These are phyloP conservation scores for Hypoxylon fragiforme DNA, from an alignment of 495 filamentous ascomycete species.

Conservation along the genomic window DNA sequence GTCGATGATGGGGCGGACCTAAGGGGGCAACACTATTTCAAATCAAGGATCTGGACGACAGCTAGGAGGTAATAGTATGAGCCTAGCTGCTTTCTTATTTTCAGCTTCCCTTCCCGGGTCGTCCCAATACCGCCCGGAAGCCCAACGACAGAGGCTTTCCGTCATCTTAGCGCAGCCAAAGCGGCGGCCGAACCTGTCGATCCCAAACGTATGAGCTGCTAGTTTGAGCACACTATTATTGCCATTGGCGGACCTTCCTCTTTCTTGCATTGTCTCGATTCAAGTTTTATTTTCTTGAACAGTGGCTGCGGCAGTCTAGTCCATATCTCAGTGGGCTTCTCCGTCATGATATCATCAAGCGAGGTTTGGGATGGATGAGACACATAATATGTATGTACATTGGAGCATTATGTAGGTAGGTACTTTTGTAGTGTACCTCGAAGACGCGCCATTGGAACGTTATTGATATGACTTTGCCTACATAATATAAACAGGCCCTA, in stretches of 20 bases:
- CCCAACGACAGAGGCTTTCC: slow-evolving; percentile 10
- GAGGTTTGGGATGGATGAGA: slow-evolving; percentile 22
- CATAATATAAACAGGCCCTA: slow-evolving; percentile 24
- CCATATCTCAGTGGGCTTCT: slow-evolving; percentile 15
- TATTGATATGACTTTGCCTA: slow-evolving; percentile 10
- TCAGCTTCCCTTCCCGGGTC: slow-evolving; percentile 11
- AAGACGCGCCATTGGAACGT: slow-evolving; percentile 24
- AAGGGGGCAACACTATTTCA: no score
- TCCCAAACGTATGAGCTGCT: slow-evolving; percentile 27
- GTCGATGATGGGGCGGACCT: no score
- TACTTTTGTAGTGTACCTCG: slow-evolving; percentile 16
- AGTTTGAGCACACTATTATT: slow-evolving; percentile 16
- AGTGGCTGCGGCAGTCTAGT: slow-evolving; percentile 21
- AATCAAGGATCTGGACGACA: no score
- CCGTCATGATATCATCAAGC: slow-evolving; percentile 29
- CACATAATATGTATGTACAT: no score
- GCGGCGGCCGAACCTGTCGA: slow-evolving; percentile 32
- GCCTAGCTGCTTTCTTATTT: slow-evolving; percentile 3
- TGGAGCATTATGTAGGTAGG: slow-evolving; percentile 2
- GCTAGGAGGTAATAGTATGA: slow-evolving; percentile 8
- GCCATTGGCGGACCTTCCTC: slow-evolving; percentile 14
- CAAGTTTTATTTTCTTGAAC: slow-evolving; percentile 25
- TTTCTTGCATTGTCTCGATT: slow-evolving; percentile 9
- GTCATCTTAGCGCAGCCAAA: slow-evolving; percentile 17
- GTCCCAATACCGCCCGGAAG: slow-evolving; percentile 19